Base-by-base conservation (phyloP, 371 early-diverging fungal species). In the Funneliformis caledonium region DNA sequence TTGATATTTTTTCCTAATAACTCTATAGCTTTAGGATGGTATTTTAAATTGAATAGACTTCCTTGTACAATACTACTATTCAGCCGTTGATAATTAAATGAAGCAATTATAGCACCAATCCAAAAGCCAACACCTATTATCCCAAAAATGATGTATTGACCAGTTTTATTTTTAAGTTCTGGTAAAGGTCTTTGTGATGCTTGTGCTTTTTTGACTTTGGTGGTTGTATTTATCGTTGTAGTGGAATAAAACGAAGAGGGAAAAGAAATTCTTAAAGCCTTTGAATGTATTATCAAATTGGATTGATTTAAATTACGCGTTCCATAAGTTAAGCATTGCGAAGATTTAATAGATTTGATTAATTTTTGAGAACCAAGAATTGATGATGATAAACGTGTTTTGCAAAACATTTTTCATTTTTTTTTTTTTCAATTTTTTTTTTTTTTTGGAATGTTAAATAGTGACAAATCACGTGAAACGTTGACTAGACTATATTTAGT, bases 71-170 rank as follows among this genome's bases (percentile, higher is more conserved):
- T 89, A 76, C 88, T 88, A 26, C 90, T 91, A 9, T 89, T 89
- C n/a, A 88, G 83, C 7, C 91, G 88, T 75, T 93, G 92, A 74
- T 92, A 89, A 76, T 93, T 93, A 75, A 91, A 86, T 14, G 92
- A 90, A 9, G 87, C 78, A 12, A 88, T 88, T 12, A 91, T 81
- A n/a, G 88, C 90, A 22, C 84, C 90, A 7, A 82, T 86, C 93
- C 93, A 93, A 22, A 91, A 84, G 19, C 84, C 83, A n/a, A 89
- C 83, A 61, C 92, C 93, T 2, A 86, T 84, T 52, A 88, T 78
- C 4, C 87, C 88, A 78, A 89, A 86, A 31, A 86, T 84, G 77
- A 89, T 86, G 59, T 85, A 70, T 56, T 50, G 50, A 14, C 72
- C 8, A 1, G n/a, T 62, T 16, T 76, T 61, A 12, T 42, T 61